Evolutionary conservation across 78 protist genomes (phyloP).

Genomic region (Polysphondylium violaceum): DNA sequence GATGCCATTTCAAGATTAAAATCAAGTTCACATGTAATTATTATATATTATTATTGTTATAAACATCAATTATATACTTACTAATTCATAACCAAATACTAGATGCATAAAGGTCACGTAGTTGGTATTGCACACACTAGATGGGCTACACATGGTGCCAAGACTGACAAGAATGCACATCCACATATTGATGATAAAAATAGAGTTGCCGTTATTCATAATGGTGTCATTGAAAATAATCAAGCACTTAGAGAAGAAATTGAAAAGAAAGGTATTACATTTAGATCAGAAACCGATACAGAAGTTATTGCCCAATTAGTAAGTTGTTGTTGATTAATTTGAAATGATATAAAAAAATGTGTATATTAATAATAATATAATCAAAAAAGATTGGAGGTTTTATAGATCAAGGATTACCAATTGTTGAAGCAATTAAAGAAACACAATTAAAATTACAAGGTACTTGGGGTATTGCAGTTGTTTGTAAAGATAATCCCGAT

Average conservation of each 20-base stretch:
- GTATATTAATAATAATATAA: neutral
- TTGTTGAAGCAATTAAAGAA: constrained; percentile 82
- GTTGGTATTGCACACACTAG: constrained; percentile 85
- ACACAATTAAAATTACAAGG: constrained; percentile 83
- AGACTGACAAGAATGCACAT: constrained; percentile 84
- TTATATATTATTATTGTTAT: neutral
- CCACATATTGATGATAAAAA: constrained; percentile 83
- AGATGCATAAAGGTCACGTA: constrained; percentile 81
- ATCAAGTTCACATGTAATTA: constrained; percentile 67
- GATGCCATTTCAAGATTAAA: constrained; percentile 77
- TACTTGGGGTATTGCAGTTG: constrained; percentile 84
- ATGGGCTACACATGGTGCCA: constrained; percentile 89
- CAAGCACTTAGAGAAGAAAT: constrained; percentile 49
- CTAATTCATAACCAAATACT: no score
- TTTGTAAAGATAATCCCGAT: constrained; percentile 79
- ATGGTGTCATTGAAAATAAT: constrained; percentile 83
- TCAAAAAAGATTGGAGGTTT: constrained; percentile 52
- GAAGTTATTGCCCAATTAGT: constrained; percentile 95
- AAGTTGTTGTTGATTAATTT: neutral
- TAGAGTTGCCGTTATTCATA: constrained; percentile 83
- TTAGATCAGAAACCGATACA: constrained; percentile 96
- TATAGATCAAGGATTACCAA: constrained; percentile 72
- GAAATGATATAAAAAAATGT: no score
- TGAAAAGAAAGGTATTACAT: constrained; percentile 71
- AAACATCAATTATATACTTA: no score